A percentile compares a stretch with the other conserved stretches of the same genome.
These are phyloP conservation scores for Fusarium transvaalense DNA, from an alignment of 2,329 filamentous ascomycete species.

Conservation along the genomic window DNA sequence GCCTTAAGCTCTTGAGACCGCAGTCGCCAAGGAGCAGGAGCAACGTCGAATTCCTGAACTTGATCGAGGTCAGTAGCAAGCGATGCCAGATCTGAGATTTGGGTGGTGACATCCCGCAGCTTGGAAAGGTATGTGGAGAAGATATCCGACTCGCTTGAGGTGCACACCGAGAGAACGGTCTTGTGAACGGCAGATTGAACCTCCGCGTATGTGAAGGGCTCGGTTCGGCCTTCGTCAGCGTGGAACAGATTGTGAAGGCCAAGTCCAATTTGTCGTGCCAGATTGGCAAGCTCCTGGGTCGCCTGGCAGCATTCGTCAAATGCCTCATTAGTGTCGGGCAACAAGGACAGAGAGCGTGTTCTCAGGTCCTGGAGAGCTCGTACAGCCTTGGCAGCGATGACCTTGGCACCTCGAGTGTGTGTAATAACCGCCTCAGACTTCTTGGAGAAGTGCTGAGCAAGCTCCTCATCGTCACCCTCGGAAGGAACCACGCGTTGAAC, in stretches of 20 bases:
- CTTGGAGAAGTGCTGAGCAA: conserved; percentile 74
- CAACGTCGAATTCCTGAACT: conserved; percentile 83
- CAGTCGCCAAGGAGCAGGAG: conserved; percentile 83
- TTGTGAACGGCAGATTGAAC: conserved; percentile 72
- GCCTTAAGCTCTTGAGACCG: conserved; percentile 84
- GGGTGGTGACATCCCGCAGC: conserved; percentile 72
- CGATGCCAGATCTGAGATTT: conserved; percentile 77
- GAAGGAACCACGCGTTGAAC: conserved; percentile 73
- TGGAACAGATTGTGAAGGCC: conserved; percentile 73
- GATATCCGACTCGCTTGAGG: conserved; percentile 73
- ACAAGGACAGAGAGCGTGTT: conserved; percentile 78
- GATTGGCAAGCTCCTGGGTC: conserved; percentile 73
- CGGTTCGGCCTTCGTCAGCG: conserved; percentile 77
- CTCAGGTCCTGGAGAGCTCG: conserved; percentile 83
- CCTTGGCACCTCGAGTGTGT: conserved; percentile 85
- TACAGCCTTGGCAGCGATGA: conserved; percentile 82
- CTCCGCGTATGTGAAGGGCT: conserved; percentile 75
- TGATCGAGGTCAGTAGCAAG: conserved; percentile 78
- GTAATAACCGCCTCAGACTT: conserved; percentile 79
- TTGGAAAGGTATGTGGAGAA: conserved; percentile 77
- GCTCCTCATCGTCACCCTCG: conserved; percentile 69
- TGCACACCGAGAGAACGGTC: conserved; percentile 62
- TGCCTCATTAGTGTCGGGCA: conserved; percentile 72
- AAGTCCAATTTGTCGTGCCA: conserved; percentile 75
- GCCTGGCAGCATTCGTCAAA: conserved; percentile 78